Percentiles rank a stretch among this genome's conserved stretches.
Evolutionary conservation across 2,329 filamentous ascomycete genomes (phyloP).

Genomic region (Pyrenophora graminea): DNA sequence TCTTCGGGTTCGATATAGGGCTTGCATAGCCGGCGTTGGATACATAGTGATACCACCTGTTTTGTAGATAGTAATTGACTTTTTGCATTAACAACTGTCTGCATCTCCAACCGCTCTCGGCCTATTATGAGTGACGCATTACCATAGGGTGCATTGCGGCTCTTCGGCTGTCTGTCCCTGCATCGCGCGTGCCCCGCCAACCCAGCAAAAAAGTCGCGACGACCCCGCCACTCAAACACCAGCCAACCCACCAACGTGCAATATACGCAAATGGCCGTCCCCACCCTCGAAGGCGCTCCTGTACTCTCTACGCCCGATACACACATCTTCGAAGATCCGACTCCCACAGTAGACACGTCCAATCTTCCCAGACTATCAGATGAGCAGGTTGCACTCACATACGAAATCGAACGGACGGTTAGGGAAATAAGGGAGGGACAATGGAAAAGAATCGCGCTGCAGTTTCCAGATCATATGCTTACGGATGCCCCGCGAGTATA

Average conservation of each 20-base stretch:
- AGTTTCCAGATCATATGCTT: conserved; percentile 94
- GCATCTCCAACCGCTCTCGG: background rate
- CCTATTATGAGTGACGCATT: conserved; percentile 10
- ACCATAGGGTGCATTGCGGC: conserved; percentile 11
- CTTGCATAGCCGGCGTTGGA: conserved; percentile 5
- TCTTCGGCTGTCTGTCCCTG: conserved; percentile 16
- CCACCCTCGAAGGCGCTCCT: conserved; percentile 51
- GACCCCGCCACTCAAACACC: conserved; percentile 20
- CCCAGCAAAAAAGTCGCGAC: conserved; percentile 17
- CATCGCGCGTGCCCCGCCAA: conserved; percentile 16
- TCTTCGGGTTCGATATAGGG: background rate
- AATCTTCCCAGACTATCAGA: conserved; percentile 55
- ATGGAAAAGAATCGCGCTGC: conserved; percentile 82
- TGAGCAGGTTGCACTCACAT: conserved; percentile 73
- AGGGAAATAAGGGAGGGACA: conserved; percentile 71
- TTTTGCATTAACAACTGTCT: background rate
- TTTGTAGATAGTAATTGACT: conserved; percentile 8
- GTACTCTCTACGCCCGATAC: conserved; percentile 67
- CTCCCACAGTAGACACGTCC: conserved; percentile 47
- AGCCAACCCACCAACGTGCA: conserved; percentile 2
- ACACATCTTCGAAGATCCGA: conserved; percentile 62
- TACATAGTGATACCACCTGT: conserved; percentile 7
- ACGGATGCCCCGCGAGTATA: conserved; percentile 81
- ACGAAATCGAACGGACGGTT: conserved; percentile 83
- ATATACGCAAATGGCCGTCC: conserved; percentile 34